Base-by-base conservation (phyloP, 2,329 filamentous ascomycete genomes). In the Aspergillus neoniger region DNA sequence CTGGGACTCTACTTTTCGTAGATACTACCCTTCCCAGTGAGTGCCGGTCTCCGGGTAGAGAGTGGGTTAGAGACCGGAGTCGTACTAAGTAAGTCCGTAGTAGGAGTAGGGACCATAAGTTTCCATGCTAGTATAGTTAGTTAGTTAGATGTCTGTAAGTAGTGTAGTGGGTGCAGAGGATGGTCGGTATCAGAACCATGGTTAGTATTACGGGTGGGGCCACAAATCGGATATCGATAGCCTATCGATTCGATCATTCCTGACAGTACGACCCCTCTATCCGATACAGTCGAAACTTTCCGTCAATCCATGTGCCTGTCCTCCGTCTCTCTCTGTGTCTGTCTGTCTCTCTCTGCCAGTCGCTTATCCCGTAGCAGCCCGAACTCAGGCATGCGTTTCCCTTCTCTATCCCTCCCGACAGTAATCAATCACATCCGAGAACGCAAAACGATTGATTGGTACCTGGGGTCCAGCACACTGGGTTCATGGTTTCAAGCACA, bases 181-280 rank as follows among this genome's bases (percentile, higher is more conserved):
- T 53, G 15, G 43, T 60, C 39, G 58, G 61, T 51, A 59, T 52
- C 47, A 12, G 52, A 54, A 59, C 39, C 43, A 55, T 44, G 53
- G 43, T 55, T 47, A 41, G 17, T 36, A 43, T 41, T 55, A 57
- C 36, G 28, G 44, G 30, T 51, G 38, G 44, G 23, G 51, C 50
- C 17, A n/a, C 43, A 19, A 30, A 53, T 47, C 49, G 59, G 49
- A 59, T 54, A 53, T 61, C 54, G 57, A 58, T 47, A 64, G 60
- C 64, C 64, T 64, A 66, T 66, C 58, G 19, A 51, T 64, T 64
- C 58, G 19, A 55, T 55, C 25, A 21, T 43, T 36, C 39, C 52
- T 55, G 49, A 53, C 54, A 51, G 32, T 51, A 55, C 47, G 49
- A 56, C 54, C 54, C 58, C 58, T 60, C 58, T 19, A 48, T 36